Evolutionary conservation across 2,329 filamentous ascomycete genomes (phyloP).

Genomic region (Aureobasidium sp.): DNA sequence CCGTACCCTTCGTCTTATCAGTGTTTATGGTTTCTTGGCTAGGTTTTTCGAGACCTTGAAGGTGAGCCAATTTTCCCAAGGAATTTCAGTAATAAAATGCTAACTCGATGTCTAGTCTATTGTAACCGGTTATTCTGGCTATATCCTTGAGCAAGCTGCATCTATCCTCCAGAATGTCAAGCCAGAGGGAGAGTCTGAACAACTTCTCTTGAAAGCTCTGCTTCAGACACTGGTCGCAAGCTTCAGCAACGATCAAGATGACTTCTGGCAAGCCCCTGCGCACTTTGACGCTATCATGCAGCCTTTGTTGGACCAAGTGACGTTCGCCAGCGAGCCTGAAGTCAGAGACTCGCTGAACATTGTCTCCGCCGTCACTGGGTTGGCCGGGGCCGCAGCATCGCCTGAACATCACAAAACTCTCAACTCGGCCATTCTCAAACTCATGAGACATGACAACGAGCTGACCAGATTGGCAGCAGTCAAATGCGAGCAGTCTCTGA

Average conservation of each 20-base stretch:
- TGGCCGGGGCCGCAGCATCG: constrained; percentile 73
- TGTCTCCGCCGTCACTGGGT: constrained; percentile 67
- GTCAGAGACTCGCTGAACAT: constrained; percentile 37
- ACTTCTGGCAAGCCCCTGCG: constrained; percentile 89
- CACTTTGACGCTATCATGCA: constrained; percentile 69
- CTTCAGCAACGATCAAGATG: constrained; percentile 83
- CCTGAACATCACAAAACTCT: constrained; percentile 86
- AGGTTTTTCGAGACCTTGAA: constrained; percentile 79
- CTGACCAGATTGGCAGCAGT: constrained; percentile 73
- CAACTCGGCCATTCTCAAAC: constrained; percentile 68
- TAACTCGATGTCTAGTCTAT: constrained; percentile 50
- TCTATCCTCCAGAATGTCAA: constrained; percentile 46
- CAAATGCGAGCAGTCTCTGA: constrained; percentile 66
- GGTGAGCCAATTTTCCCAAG: not conserved
- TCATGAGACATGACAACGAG: constrained; percentile 64
- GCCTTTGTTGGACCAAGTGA: constrained; percentile 58
- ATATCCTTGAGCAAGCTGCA: constrained; percentile 68
- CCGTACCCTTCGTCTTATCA: constrained; percentile 56
- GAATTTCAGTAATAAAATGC: not conserved
- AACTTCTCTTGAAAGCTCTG: constrained; percentile 59
- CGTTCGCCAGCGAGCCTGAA: constrained; percentile 23
- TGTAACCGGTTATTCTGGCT: constrained; percentile 84
- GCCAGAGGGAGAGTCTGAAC: constrained; percentile 38
- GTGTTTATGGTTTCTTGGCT: constrained; percentile 72
- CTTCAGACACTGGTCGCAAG: constrained; percentile 64